Evolutionary conservation across 257 asterid species (phyloP).

Genomic region (Solanum etuberosum): DNA sequence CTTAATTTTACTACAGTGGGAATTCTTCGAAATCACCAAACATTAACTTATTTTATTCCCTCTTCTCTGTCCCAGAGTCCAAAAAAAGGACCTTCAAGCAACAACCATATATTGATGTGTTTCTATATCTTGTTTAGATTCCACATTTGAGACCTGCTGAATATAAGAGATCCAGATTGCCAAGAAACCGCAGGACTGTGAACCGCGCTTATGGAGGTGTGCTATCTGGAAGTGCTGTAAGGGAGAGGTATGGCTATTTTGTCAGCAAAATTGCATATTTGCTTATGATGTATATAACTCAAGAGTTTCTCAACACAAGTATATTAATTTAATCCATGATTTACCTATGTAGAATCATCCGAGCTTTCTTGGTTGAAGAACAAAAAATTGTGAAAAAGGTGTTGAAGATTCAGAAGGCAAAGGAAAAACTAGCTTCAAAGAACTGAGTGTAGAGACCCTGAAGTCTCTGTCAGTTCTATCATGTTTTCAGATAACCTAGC

Average conservation of each 20-base stretch:
- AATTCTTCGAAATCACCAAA: not conserved
- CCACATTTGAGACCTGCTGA: slow-evolving; percentile 73
- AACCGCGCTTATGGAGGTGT: slow-evolving; percentile 75
- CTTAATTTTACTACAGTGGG: not conserved
- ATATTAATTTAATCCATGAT: not conserved
- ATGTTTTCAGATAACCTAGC: not conserved
- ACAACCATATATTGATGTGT: not conserved
- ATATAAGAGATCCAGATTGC: slow-evolving; percentile 60
- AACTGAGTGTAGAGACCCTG: slow-evolving; percentile 13
- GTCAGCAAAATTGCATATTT: not conserved
- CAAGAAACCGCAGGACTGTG: slow-evolving; percentile 67
- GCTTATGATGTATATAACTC: not conserved
- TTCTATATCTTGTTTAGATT: slow-evolving; percentile 25
- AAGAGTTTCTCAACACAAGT: not conserved
- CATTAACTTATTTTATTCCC: not conserved
- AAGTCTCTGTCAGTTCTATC: not conserved
- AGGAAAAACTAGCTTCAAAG: slow-evolving; percentile 44
- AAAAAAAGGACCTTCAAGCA: not conserved
- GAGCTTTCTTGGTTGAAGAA: slow-evolving; percentile 72
- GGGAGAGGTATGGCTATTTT: slow-evolving; percentile 41
- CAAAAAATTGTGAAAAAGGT: slow-evolving; percentile 67
- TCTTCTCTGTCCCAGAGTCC: not conserved
- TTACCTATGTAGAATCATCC: slow-evolving; percentile 34
- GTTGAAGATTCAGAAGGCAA: slow-evolving; percentile 60
- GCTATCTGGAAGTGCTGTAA: slow-evolving; percentile 51